These are phyloP conservation scores for Backusella parvicylindrica DNA, from an alignment of 192 early-diverging fungal genomes.

Conservation along the genomic window DNA sequence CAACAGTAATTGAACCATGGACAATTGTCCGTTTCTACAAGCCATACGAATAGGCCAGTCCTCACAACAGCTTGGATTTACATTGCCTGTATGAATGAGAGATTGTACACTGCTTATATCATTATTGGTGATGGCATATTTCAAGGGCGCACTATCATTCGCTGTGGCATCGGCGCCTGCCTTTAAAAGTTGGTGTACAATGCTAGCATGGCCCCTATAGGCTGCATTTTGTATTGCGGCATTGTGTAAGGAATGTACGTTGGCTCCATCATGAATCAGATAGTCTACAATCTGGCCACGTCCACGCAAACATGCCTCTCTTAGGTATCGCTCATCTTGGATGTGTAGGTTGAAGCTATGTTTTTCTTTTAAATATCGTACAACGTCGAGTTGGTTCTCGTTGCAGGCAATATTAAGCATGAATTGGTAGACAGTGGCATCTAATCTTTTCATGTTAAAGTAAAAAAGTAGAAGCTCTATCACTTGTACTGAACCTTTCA, in stretches of 20 bases:
- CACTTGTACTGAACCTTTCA: slow-evolving; percentile 15
- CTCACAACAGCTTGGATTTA: slow-evolving; percentile 4
- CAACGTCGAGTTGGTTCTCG: slow-evolving; percentile 22
- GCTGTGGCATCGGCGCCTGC: slow-evolving; percentile 20
- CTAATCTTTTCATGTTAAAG: slow-evolving; percentile 12
- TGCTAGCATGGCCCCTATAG: neutral
- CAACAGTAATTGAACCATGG: neutral
- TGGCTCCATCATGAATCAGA: slow-evolving; percentile 15
- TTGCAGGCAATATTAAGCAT: slow-evolving; percentile 21
- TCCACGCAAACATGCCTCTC: slow-evolving; percentile 28
- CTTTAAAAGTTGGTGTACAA: slow-evolving; percentile 9
- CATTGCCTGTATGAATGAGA: slow-evolving; percentile 4
- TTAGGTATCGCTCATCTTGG: slow-evolving; percentile 17
- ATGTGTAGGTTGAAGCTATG: slow-evolving; percentile 22
- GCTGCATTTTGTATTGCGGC: slow-evolving; percentile 29
- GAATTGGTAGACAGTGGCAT: neutral
- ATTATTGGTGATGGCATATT: neutral
- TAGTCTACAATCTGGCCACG: slow-evolving; percentile 17
- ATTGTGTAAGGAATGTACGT: slow-evolving; percentile 27
- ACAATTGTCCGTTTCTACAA: neutral
- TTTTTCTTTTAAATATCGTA: slow-evolving; percentile 15
- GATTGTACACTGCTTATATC: neutral
- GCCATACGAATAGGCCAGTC: slow-evolving; percentile 7
- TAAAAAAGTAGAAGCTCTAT: slow-evolving; percentile 20
- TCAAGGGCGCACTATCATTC: slow-evolving; percentile 4